These are phyloP conservation scores for Zanthoxylum bungeanum DNA, from an alignment of 345 rosid species.

Conservation along the genomic window DNA sequence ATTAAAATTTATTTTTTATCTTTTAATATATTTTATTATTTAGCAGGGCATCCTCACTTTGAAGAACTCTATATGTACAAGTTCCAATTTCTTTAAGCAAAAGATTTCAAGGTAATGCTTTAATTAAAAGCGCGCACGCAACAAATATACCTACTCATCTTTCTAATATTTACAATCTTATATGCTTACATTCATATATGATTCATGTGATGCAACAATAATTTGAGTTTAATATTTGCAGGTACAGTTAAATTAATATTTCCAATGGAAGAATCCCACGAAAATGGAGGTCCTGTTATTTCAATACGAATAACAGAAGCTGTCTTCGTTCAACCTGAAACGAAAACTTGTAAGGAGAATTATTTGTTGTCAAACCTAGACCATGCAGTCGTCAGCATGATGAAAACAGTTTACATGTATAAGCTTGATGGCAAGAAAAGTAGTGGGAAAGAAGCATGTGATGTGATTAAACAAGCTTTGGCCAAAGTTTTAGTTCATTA, in stretches of 20 bases:
- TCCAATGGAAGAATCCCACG: background rate
- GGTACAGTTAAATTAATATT: background rate
- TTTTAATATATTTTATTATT: too few species aligned
- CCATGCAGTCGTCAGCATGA: slow-evolving; percentile 7
- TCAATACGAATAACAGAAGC: background rate
- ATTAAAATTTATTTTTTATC: too few species aligned
- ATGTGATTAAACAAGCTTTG: slow-evolving; percentile 21
- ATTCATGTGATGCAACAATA: background rate
- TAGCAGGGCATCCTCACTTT: too few species aligned
- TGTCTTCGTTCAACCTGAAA: background rate
- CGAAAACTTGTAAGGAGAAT: background rate
- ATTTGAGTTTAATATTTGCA: background rate
- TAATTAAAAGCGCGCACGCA: background rate
- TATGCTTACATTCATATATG: background rate
- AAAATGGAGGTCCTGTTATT: background rate
- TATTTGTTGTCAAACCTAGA: slow-evolving; percentile 24
- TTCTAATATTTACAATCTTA: background rate
- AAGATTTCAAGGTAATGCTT: background rate
- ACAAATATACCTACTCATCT: background rate
- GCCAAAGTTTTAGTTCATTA: slow-evolving; percentile 24
- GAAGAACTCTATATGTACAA: background rate
- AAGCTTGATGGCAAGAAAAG: background rate
- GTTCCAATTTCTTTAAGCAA: background rate
- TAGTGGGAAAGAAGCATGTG: background rate
- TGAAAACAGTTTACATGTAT: slow-evolving; percentile 16